phyloP scores from a whole-genome alignment of 345 rosid species.

The Salix koriyanagi region DNA sequence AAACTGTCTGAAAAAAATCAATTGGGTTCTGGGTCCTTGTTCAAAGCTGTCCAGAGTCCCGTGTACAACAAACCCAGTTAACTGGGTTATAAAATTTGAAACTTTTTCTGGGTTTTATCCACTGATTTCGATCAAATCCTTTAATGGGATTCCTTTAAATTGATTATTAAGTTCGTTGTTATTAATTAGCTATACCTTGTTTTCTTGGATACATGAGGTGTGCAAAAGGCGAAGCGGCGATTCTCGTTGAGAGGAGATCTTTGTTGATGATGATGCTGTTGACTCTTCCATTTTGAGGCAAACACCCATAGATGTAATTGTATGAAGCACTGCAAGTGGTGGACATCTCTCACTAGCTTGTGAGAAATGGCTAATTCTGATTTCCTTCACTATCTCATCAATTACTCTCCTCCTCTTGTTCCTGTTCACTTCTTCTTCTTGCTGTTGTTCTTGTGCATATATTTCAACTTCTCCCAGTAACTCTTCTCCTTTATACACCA shows the following conservation, averaged over 20 bases:
- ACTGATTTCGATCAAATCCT: background rate
- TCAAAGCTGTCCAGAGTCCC: conserved; percentile 36
- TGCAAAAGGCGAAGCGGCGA: conserved; percentile 66
- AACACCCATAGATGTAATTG: conserved; percentile 45
- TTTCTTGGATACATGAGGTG: conserved; percentile 72
- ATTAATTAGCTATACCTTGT: conserved; percentile 69
- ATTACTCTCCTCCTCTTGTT: conserved; percentile 38
- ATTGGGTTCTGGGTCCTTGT: conserved; percentile 23
- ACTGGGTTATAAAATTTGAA: conserved; percentile 7
- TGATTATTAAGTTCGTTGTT: background rate
- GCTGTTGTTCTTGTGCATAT: conserved; percentile 42
- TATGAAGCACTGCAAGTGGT: conserved; percentile 88
- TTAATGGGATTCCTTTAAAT: background rate
- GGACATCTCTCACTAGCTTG: conserved; percentile 88
- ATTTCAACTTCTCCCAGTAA: conserved; percentile 79
- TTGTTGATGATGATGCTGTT: conserved; percentile 14
- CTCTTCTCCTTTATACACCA: conserved; percentile 59
- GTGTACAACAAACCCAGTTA: conserved; percentile 15
- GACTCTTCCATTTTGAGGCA: conserved; percentile 87
- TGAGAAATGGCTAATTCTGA: conserved; percentile 66
- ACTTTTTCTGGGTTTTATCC: background rate
- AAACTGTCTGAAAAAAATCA: conserved; percentile 16
- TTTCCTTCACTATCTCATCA: conserved; percentile 56
- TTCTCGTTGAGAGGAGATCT: conserved; percentile 38
- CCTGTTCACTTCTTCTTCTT: conserved; percentile 16